Percentiles rank a stretch among this genome's conserved stretches.
phyloP scores from a whole-genome alignment of 2,329 filamentous ascomycete genomes.

The Aspergillus intermedius region DNA sequence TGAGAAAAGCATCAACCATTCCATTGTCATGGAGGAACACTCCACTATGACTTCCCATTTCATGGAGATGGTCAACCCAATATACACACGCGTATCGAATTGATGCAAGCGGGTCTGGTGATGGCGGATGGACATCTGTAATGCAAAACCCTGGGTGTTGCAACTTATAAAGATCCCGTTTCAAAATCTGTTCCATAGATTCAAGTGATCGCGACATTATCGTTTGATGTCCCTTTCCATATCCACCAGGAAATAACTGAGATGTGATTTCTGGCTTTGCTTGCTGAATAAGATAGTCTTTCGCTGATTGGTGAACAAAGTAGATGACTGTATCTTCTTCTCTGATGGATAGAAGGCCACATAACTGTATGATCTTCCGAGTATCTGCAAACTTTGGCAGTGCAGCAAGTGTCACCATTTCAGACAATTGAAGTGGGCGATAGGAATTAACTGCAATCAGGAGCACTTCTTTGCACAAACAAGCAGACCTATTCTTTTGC shows the following conservation, averaged over 20 bases:
- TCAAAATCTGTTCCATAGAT: background rate
- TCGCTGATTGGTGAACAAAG: conserved; percentile 14
- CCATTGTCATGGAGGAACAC: background rate
- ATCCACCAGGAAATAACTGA: background rate
- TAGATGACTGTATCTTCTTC: conserved; percentile 5
- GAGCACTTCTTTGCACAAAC: background rate
- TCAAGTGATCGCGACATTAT: background rate
- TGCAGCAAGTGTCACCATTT: background rate
- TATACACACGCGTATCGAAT: background rate
- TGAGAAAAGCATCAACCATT: conserved; percentile 1
- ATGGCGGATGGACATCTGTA: background rate
- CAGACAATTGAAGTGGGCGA: background rate
- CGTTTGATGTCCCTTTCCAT: background rate
- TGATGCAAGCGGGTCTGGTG: background rate
- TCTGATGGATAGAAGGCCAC: conserved; percentile 10
- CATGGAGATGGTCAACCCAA: background rate
- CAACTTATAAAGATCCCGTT: background rate
- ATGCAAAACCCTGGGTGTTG: background rate
- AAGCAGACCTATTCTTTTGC: background rate
- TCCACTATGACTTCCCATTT: background rate
- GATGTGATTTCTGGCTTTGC: background rate
- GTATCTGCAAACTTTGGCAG: background rate
- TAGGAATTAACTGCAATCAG: background rate
- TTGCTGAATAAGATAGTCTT: conserved; percentile 8
- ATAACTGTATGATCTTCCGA: background rate